Conservation (phyloP, 2,329 filamentous ascomycete species). For the Epichloe coenophiala region DNA sequence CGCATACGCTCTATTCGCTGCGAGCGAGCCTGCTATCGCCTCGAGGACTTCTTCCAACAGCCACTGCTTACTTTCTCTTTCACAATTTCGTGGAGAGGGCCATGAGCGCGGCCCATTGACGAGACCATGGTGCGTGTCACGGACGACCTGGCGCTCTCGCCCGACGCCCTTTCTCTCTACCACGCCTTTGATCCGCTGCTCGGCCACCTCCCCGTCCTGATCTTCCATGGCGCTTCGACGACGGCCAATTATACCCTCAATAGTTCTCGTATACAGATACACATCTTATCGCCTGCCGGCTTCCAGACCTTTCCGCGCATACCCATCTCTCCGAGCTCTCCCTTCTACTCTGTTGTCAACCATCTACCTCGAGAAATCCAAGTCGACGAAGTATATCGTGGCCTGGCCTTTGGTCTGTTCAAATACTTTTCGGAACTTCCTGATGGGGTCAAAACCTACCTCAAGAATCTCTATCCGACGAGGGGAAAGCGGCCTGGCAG, state of each 20-base stretch:
- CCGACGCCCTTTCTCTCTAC: slow-evolving; percentile 76
- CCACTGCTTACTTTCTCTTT: not conserved
- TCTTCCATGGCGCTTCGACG: slow-evolving; percentile 87
- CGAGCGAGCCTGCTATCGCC: not conserved
- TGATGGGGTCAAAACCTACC: slow-evolving; percentile 56
- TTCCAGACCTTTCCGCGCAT: slow-evolving; percentile 82
- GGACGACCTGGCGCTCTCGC: slow-evolving; percentile 63
- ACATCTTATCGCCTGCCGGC: slow-evolving; percentile 81
- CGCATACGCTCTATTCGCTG: not conserved
- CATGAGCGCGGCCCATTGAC: slow-evolving; percentile 14
- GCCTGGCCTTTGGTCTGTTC: slow-evolving; percentile 78
- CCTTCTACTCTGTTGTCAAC: slow-evolving; percentile 80
- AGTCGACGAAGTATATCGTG: slow-evolving; percentile 85
- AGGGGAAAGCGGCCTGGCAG: slow-evolving; percentile 47
- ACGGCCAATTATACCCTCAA: slow-evolving; percentile 77
- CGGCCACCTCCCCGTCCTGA: slow-evolving; percentile 65
- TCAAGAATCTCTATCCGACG: slow-evolving; percentile 46
- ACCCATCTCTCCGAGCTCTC: slow-evolving; percentile 83
- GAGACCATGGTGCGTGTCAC: slow-evolving; percentile 70
- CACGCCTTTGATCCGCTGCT: slow-evolving; percentile 76
- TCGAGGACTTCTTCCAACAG: not conserved
- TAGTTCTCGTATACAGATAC: slow-evolving; percentile 87
- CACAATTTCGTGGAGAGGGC: not conserved
- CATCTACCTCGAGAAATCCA: slow-evolving; percentile 87
- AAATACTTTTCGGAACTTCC: slow-evolving; percentile 91